Evolutionary conservation across 2,329 filamentous ascomycete species (phyloP), one percentile per base, ranked within the genome.

Genomic region (Penicillium sp.): DNA sequence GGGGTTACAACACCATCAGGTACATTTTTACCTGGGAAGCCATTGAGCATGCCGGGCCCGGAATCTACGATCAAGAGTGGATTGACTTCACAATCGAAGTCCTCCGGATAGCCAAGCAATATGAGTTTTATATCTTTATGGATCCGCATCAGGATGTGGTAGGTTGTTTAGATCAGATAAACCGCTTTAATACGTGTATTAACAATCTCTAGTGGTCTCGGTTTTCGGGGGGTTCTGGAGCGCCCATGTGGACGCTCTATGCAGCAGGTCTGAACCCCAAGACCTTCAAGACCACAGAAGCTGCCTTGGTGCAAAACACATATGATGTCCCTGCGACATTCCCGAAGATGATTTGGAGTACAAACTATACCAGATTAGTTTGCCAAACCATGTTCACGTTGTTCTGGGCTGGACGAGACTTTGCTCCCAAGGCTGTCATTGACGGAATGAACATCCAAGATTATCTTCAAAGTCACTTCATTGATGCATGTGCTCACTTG

Each of bases 1-100:
- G 88, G 80, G 94, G 94, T 13, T 99, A 96, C 81, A 99, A 97
- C 73, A 92, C 90, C 0, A 92, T 99, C 62, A 85, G 94, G 69
- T 99, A 99, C 74, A 81, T 99, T 63, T 99, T 97, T 71, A 97
- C 94, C 0, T 99, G 94, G 94, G 94, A 99, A 75, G 93, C 94
- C n/a, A 89, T 99, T 70, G 94, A 99, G 75, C 89, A 94, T 54
- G 87, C 86, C 1, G 93, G 93, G 0, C 94, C 95, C 0, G 91
- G 92, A 1, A 87, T 84, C 67, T 99, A 97, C 72, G 95, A 99
- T 66, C 91, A 99, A 69, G 87, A 89, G 57, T 99, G 90, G 83
- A 92, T 97, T 61, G 82, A 89, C 61, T 91, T 96, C 71, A 99
- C 94, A 1, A 91, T 99, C 61, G 83, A 90, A 38, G 80, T 96